A percentile compares a stretch with the other conserved stretches of the same genome.
These are phyloP conservation scores for Aspergillus homomorphus DNA, from an alignment of 495 filamentous ascomycete species.

Conservation along the genomic window DNA sequence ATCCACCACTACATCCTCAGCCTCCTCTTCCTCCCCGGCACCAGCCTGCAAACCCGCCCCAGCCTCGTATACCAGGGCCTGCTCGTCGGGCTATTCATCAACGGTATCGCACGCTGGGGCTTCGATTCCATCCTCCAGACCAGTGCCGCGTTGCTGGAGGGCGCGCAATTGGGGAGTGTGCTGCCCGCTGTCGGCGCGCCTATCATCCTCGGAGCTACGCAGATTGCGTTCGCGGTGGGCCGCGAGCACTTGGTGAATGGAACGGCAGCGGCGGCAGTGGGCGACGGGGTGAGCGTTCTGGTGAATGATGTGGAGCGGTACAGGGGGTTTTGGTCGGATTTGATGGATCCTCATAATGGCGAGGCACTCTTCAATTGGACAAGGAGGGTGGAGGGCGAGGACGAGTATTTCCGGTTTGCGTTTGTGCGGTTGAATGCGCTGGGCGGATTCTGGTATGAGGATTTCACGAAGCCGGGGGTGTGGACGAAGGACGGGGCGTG, in stretches of 20 bases:
- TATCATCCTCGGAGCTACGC: slow-evolving; percentile 29
- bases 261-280: slow-evolving; percentile 30
- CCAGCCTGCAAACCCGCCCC: slow-evolving; percentile 55
- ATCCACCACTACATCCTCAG: slow-evolving; percentile 67
- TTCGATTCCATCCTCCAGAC: slow-evolving; percentile 62
- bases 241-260: slow-evolving; percentile 10
- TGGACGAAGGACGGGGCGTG: slow-evolving; percentile 57
- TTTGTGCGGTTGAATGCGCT: slow-evolving; percentile 54
- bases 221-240: slow-evolving; percentile 40
- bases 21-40: slow-evolving; percentile 56
- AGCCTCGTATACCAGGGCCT: slow-evolving; percentile 58
- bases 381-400: slow-evolving; percentile 38
- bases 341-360: too few species aligned
- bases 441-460: slow-evolving; percentile 58
- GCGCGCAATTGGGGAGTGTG: slow-evolving; percentile 43
- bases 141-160: slow-evolving; percentile 48
- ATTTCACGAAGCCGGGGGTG: slow-evolving; percentile 74
- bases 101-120: slow-evolving; percentile 64
- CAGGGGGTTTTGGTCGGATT: slow-evolving; percentile 38
- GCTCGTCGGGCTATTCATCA: slow-evolving; percentile 63
- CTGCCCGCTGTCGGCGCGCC: slow-evolving; percentile 43
- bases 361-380: slow-evolving; percentile 45
- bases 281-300: slow-evolving; percentile 55
- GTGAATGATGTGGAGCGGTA: slow-evolving; percentile 60
- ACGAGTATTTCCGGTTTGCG: slow-evolving; percentile 81